Conservation (phyloP, 2,329 filamentous ascomycete genomes). For the Exophiala sp. region DNA sequence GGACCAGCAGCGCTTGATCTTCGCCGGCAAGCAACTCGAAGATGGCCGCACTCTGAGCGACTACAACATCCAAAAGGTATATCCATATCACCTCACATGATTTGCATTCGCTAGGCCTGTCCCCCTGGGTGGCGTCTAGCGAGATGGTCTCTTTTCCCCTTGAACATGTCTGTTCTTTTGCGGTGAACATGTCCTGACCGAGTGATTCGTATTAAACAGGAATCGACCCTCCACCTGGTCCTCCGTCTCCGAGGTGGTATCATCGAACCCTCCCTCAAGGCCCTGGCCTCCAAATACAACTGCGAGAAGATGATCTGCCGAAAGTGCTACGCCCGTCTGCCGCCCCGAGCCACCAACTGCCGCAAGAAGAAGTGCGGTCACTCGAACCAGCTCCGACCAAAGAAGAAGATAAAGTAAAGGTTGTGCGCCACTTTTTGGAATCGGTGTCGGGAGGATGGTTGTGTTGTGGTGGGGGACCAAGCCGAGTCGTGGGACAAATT, state of each 20-base stretch:
- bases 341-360: slow-evolving; percentile 99
- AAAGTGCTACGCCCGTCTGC: slow-evolving; percentile 99
- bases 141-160: no score
- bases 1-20: slow-evolving; percentile 97
- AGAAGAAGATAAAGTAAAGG: slow-evolving; percentile 99
- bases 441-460: no score
- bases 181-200: not conserved
- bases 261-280: slow-evolving; percentile 98
- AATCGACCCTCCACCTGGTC: slow-evolving; percentile 96
- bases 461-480: no score
- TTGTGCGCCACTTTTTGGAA: not conserved
- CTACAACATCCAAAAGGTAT: slow-evolving; percentile 99
- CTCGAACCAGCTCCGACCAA: slow-evolving; percentile 99
- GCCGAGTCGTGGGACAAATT: not conserved
- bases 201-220: slow-evolving; percentile 51
- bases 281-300: slow-evolving; percentile 98
- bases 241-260: slow-evolving; percentile 99
- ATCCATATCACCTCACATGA: slow-evolving; percentile 36
- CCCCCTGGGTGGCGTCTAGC: no score
- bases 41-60: slow-evolving; percentile 93
- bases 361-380: slow-evolving; percentile 99
- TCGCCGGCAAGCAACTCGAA: slow-evolving; percentile 98
- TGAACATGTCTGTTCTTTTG: not conserved
- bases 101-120: no score
- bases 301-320: slow-evolving; percentile 99